These are phyloP conservation scores for Chaetomium tenue DNA, from an alignment of 495 filamentous ascomycete species.

Conservation along the genomic window DNA sequence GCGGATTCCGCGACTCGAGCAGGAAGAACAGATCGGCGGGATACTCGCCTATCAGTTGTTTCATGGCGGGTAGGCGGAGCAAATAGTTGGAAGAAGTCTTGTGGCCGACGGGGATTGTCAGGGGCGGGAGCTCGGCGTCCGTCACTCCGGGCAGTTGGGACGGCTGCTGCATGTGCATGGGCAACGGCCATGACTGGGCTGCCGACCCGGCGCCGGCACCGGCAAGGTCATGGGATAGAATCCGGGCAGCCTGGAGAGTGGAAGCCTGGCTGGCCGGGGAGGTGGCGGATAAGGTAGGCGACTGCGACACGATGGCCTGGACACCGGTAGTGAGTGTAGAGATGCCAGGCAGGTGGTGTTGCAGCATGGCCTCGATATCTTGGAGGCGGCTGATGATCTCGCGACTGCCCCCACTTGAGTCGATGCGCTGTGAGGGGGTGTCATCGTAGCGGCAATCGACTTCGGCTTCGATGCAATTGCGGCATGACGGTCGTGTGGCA, in stretches of 20 bases:
- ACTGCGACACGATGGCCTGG: conserved; percentile 9
- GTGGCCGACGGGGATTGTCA: conserved; percentile 16
- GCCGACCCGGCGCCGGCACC: conserved; percentile 9
- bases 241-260: conserved; percentile 7
- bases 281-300: conserved; percentile 5
- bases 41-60: conserved; percentile 11
- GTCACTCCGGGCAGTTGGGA: background rate
- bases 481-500: conserved; percentile 4
- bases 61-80: conserved; percentile 10
- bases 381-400: conserved; percentile 11
- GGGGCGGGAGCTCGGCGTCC: conserved; percentile 2
- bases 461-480: conserved; percentile 14
- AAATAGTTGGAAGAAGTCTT: conserved; percentile 15
- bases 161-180: background rate
- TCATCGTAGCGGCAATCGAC: conserved; percentile 16
- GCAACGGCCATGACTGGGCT: conserved; percentile 1
- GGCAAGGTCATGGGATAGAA: conserved; percentile 11
- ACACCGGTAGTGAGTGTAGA: conserved; percentile 4
- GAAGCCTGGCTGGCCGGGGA: conserved; percentile 9
- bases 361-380: conserved; percentile 12
- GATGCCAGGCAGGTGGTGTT: conserved; percentile 13
- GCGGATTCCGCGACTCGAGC: conserved; percentile 10
- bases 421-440: conserved; percentile 8
- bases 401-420: conserved; percentile 8
- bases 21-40: conserved; percentile 11